Evolutionary conservation across 345 rosid genomes (phyloP).

Genomic region (Clarkia xantiana): DNA sequence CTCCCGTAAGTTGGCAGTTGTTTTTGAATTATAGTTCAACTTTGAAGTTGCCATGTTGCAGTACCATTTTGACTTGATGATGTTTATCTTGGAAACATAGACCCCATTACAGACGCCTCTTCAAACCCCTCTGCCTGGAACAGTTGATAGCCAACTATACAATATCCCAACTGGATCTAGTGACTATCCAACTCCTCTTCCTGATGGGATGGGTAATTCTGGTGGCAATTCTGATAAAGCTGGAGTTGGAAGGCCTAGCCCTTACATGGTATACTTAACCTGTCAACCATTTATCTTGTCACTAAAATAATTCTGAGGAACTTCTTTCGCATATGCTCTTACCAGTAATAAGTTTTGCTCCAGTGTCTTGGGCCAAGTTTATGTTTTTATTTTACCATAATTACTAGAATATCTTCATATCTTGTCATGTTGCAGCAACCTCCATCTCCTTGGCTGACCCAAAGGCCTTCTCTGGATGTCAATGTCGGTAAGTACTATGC

Average conservation of each 20-base stretch:
- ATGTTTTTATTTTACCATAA: neutral
- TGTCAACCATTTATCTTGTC: neutral
- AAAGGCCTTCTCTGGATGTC: conserved; percentile 74
- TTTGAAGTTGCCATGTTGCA: neutral
- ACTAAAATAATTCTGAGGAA: too few relatives aligned
- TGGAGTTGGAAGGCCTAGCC: conserved; percentile 61
- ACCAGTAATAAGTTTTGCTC: neutral
- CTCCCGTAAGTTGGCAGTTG: conserved; percentile 42
- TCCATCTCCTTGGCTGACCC: conserved; percentile 83
- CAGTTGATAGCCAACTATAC: conserved; percentile 64
- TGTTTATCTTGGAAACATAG: conserved; percentile 22
- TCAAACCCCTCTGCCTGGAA: conserved; percentile 64
- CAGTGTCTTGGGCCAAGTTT: neutral
- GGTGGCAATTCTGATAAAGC: conserved; percentile 40
- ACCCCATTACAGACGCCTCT: conserved; percentile 81
- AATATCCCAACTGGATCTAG: conserved; percentile 80
- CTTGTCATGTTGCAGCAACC: conserved; percentile 38
- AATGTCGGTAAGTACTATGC: conserved; percentile 66
- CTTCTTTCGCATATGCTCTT: too few relatives aligned
- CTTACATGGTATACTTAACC: conserved; percentile 48
- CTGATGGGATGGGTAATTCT: conserved; percentile 24
- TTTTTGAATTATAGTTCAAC: neutral
- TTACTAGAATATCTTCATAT: neutral
- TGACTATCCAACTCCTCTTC: conserved; percentile 66
- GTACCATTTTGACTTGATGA: conserved; percentile 1